A percentile compares a stretch with the other conserved stretches of the same genome.
Evolutionary conservation across 352 stramenopile genomes (phyloP).

Genomic region (Globisporangium heterothallicum): DNA sequence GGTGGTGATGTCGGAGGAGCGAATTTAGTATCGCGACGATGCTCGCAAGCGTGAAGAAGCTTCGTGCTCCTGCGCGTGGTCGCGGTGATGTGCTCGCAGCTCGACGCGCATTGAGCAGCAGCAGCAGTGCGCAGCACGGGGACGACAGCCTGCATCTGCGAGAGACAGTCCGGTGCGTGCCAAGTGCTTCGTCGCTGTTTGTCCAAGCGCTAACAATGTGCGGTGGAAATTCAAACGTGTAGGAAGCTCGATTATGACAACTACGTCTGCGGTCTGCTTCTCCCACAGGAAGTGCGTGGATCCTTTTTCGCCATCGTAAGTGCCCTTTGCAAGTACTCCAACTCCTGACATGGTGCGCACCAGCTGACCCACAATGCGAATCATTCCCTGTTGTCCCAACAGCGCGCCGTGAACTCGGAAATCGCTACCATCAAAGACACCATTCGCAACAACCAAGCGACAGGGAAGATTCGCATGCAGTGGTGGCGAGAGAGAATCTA

Average conservation of each 20-base stretch:
- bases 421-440: constrained; percentile 88
- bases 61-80: neutral
- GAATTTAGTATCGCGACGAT: neutral
- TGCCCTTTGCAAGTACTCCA: neutral
- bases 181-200: neutral
- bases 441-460: constrained; percentile 74
- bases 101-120: constrained; percentile 1
- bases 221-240: neutral
- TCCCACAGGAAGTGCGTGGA: constrained; percentile 51
- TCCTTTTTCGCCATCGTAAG: constrained; percentile 82
- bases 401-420: constrained; percentile 89
- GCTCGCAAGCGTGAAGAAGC: constrained; percentile 9
- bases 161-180: constrained; percentile 9
- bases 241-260: constrained; percentile 85
- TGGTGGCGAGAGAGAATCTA: constrained; percentile 89
- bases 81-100: neutral
- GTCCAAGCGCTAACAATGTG: constrained; percentile 1
- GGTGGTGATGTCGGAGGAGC: constrained; percentile 5
- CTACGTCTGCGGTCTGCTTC: constrained; percentile 69
- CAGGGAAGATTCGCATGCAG: constrained; percentile 89
- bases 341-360: too few relatives aligned
- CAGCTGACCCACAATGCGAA: neutral
- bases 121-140: neutral
- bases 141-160: constrained; percentile 6
- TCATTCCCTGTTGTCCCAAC: neutral